Evolutionary conservation across 805 yeast species (phyloP).

Genomic region (Starmera pachycereana): DNA sequence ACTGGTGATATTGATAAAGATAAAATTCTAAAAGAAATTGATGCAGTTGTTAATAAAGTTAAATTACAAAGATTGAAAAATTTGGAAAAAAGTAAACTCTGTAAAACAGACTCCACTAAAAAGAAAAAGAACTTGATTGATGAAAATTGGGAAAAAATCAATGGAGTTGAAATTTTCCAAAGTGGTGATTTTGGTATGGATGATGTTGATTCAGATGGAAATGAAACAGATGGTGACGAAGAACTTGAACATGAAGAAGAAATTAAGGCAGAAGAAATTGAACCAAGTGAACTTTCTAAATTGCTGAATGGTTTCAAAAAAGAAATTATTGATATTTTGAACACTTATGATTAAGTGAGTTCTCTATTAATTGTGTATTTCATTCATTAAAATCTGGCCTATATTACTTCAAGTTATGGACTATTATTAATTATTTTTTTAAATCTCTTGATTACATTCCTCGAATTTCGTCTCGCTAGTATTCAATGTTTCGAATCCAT

Average conservation of each 20-base stretch:
- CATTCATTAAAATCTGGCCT: not conserved
- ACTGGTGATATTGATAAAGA: constrained; percentile 16
- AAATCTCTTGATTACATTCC: too few relatives aligned
- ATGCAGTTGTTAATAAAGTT: constrained; percentile 20
- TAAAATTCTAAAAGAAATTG: constrained; percentile 27
- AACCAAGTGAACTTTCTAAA: not conserved
- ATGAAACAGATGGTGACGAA: constrained; percentile 20
- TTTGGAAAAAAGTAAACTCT: too few relatives aligned
- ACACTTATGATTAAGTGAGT: not conserved
- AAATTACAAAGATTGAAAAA: constrained; percentile 17
- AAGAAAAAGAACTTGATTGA: constrained; percentile 18
- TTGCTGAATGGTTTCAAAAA: not conserved
- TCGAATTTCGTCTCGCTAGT: too few relatives aligned
- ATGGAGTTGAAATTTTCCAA: constrained; percentile 30
- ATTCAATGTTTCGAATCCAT: too few relatives aligned
- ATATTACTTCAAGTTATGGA: too few relatives aligned
- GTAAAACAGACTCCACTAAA: too few relatives aligned
- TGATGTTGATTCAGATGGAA: constrained; percentile 37
- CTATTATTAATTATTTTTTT: too few relatives aligned
- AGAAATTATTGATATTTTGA: not conserved
- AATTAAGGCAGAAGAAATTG: not conserved
- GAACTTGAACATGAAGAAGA: constrained; percentile 4
- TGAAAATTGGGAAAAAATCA: constrained; percentile 33
- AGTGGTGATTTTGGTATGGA: constrained; percentile 37
- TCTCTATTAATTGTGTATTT: not conserved